Evolutionary conservation across 1,284 basidiomycete genomes (phyloP).

Genomic region (Sphaerobolus stellatus): DNA sequence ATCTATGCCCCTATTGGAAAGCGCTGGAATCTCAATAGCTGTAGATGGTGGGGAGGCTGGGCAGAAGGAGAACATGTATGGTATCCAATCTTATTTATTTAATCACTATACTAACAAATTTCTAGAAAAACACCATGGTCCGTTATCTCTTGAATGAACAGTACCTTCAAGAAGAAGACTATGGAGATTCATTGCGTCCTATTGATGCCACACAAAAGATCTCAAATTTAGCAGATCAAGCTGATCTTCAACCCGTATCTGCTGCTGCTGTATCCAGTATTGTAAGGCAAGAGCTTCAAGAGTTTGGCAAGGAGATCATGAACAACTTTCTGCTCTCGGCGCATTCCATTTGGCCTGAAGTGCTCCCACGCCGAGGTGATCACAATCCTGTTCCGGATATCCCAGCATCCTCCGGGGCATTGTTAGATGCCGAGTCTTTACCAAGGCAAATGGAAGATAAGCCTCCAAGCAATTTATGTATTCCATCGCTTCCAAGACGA

Average conservation of each 20-base stretch:
- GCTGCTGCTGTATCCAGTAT: no score
- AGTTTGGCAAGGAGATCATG: no score
- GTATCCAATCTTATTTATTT: neutral
- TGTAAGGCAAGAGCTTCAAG: no score
- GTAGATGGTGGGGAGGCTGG: constrained; percentile 35
- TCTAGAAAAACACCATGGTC: neutral
- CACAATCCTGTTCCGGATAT: neutral
- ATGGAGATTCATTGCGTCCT: neutral
- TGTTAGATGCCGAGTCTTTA: neutral
- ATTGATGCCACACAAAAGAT: no score
- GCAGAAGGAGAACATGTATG: constrained; percentile 13
- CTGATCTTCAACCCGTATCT: no score
- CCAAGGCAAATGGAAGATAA: neutral
- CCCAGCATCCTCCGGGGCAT: no score
- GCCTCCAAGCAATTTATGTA: neutral
- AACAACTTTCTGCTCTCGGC: no score
- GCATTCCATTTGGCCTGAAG: no score
- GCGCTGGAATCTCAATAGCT: constrained; percentile 31
- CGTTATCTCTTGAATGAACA: neutral
- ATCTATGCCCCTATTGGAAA: constrained; percentile 35
- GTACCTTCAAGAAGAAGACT: neutral
- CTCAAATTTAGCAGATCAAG: no score
- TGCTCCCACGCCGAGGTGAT: no score
- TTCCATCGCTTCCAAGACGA: no score
- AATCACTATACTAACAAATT: neutral